Evolutionary conservation across 2,329 filamentous ascomycete genomes (phyloP).

Genomic region (Exophiala alcalophila): DNA sequence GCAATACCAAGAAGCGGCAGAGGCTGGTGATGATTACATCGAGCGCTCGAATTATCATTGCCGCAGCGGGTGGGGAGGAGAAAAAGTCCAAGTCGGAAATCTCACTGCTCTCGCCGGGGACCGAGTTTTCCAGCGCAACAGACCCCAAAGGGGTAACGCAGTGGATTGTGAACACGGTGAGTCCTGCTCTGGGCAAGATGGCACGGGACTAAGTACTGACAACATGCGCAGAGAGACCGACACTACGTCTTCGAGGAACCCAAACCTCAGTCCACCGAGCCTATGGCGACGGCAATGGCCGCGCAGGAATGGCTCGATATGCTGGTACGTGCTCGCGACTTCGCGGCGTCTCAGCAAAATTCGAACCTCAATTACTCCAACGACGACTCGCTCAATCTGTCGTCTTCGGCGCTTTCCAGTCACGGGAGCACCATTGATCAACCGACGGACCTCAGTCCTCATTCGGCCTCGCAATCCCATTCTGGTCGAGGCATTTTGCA

Average conservation of each 20-base stretch:
- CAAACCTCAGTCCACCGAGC: constrained; percentile 66
- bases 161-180: constrained; percentile 91
- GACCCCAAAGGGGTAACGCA: constrained; percentile 84
- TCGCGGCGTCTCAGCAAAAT: constrained; percentile 67
- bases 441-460: constrained; percentile 37
- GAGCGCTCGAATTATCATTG: constrained; percentile 82
- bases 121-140: constrained; percentile 72
- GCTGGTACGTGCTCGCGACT: constrained; percentile 79
- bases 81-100: constrained; percentile 94
- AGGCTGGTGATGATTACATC: constrained; percentile 93
- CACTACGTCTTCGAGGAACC: constrained; percentile 91
- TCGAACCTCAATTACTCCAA: constrained; percentile 63
- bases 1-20: constrained; percentile 86
- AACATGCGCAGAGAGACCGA: constrained; percentile 66
- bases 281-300: constrained; percentile 63
- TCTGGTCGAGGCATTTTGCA: constrained; percentile 46
- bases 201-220: constrained; percentile 31
- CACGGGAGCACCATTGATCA: constrained; percentile 46
- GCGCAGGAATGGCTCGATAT: constrained; percentile 91
- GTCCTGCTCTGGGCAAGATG: constrained; percentile 40
- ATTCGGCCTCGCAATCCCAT: constrained; percentile 32
- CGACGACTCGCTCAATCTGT: constrained; percentile 65
- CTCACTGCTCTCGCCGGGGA: constrained; percentile 72
- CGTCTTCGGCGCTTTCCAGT: constrained; percentile 71
- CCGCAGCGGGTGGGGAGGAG: constrained; percentile 87